Percentiles rank a stretch among this genome's conserved stretches.
Evolutionary conservation across 805 yeast species (phyloP).

Genomic region (Wickerhamiella brachini): DNA sequence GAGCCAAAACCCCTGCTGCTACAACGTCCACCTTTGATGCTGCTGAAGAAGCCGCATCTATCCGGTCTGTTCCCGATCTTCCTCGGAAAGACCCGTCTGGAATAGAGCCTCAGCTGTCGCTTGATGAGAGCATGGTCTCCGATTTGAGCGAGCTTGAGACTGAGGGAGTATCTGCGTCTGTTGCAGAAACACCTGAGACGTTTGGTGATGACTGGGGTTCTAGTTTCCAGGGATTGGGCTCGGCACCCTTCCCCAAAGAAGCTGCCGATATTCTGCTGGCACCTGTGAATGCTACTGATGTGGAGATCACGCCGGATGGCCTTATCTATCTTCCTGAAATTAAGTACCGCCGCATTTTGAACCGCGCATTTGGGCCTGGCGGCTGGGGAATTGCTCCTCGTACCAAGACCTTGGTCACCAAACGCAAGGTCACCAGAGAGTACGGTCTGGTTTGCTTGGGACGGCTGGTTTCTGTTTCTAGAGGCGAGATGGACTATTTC

Average conservation of each 20-base stretch:
- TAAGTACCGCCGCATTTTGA: constrained; percentile 79
- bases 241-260: constrained; percentile 54
- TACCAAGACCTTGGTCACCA: constrained; percentile 66
- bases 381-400: constrained; percentile 98
- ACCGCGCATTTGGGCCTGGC: constrained; percentile 93
- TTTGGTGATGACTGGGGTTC: constrained; percentile 55
- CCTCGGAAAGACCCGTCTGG: not conserved
- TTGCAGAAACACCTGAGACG: constrained; percentile 4
- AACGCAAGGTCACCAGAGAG: constrained; percentile 70
- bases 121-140: constrained; percentile 6
- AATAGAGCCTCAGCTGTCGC: not conserved
- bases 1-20: not conserved
- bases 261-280: constrained; percentile 47
- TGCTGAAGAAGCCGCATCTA: constrained; percentile 3
- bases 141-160: constrained; percentile 4
- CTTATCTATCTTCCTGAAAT: constrained; percentile 85
- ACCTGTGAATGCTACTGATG: constrained; percentile 52
- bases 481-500: constrained; percentile 93
- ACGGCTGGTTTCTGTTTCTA: constrained; percentile 73
- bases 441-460: constrained; percentile 82
- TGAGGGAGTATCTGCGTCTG: not conserved
- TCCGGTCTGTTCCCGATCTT: constrained; percentile 5
- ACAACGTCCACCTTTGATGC: constrained; percentile 3
- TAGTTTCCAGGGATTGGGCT: constrained; percentile 77
- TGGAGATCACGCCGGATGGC: constrained; percentile 95